phyloP scores from a whole-genome alignment of 768 basidiomycete genomes.

The Steccherinum ochraceum region DNA sequence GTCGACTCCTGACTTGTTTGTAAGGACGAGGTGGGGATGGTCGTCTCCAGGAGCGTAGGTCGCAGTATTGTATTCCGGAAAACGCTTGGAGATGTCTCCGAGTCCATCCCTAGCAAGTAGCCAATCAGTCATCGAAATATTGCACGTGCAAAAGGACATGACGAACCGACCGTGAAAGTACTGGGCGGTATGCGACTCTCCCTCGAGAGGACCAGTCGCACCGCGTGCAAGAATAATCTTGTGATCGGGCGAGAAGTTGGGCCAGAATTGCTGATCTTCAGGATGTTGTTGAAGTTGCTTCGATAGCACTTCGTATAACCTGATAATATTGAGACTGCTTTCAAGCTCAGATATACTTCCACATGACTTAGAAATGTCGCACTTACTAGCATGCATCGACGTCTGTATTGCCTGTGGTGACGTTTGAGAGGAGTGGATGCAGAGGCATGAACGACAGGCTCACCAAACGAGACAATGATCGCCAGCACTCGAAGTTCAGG shows the following conservation, averaged over 20 bases:
- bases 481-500: constrained; percentile 80
- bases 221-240: constrained; percentile 67
- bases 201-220: constrained; percentile 58
- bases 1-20: constrained; percentile 42
- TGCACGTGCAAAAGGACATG: no score
- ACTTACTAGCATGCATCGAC: constrained; percentile 54
- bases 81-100: constrained; percentile 49
- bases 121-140: no score
- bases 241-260: constrained; percentile 42
- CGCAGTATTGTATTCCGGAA: constrained; percentile 52
- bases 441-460: constrained; percentile 14
- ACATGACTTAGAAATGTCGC: constrained; percentile 9
- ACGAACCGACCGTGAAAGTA: constrained; percentile 80
- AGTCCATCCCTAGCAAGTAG: constrained; percentile 57
- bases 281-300: constrained; percentile 53
- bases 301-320: constrained; percentile 63
- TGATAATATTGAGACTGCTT: constrained; percentile 64
- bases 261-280: constrained; percentile 47
- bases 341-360: neutral
- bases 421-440: neutral
- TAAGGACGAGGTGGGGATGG: constrained; percentile 41
- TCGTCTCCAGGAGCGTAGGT: constrained; percentile 6
- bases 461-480: constrained; percentile 72
- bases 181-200: constrained; percentile 66
- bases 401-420: constrained; percentile 62